Evolutionary conservation across 106 monocot species (phyloP).

Genomic region (Apostasia shenzhenica): DNA sequence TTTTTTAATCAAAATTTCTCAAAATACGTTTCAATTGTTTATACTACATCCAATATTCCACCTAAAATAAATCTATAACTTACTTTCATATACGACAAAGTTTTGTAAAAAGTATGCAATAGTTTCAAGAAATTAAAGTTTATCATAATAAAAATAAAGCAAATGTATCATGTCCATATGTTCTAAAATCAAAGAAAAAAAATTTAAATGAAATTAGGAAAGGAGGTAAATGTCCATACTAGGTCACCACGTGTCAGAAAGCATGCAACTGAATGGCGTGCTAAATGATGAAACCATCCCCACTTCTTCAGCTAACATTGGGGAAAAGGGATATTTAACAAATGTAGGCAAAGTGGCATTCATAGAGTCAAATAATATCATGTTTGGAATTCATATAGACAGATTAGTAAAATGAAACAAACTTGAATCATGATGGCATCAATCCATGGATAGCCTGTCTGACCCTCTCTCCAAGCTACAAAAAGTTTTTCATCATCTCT

Average conservation of each 20-base stretch:
- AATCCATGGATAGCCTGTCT: constrained; percentile 93
- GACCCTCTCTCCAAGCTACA: constrained; percentile 78
- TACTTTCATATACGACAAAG: too few relatives aligned
- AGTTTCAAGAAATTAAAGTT: too few relatives aligned
- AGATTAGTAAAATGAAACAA: background rate
- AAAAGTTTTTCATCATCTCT: constrained; percentile 58
- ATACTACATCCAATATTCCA: too few relatives aligned
- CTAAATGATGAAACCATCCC: constrained; percentile 98
- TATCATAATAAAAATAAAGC: too few relatives aligned
- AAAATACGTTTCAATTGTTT: too few relatives aligned
- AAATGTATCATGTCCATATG: too few relatives aligned
- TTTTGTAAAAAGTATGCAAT: too few relatives aligned
- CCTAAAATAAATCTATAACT: too few relatives aligned
- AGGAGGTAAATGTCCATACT: constrained; percentile 23
- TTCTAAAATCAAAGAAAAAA: too few relatives aligned
- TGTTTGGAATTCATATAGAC: background rate
- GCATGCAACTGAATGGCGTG: constrained; percentile 87
- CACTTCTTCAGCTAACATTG: constrained; percentile 62
- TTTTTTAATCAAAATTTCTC: too few relatives aligned
- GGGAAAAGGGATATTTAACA: background rate
- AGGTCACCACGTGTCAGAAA: constrained; percentile 88
- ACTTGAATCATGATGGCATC: constrained; percentile 98
- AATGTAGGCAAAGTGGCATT: too few relatives aligned
- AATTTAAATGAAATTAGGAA: too few relatives aligned
- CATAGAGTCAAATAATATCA: background rate